Conservation (phyloP, 1,284 basidiomycete species). For the Lignosus rhinocerotis region DNA sequence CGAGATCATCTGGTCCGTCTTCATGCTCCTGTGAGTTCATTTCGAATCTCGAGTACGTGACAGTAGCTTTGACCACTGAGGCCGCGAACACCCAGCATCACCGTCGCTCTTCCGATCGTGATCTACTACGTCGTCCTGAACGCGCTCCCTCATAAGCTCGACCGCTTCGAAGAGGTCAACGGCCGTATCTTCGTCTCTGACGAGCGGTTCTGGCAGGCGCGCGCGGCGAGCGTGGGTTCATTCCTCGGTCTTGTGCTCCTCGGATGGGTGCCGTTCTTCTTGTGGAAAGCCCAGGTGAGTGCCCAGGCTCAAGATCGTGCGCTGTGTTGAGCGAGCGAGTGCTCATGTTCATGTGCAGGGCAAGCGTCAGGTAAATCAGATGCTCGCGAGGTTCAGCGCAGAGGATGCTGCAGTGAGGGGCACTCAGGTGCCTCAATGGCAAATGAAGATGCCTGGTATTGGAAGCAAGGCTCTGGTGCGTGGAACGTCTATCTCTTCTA, state of each 20-base stretch:
- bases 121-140: constrained; percentile 40
- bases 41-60: background rate
- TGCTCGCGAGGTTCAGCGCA: constrained; percentile 45
- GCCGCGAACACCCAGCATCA: constrained; percentile 32
- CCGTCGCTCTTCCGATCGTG: constrained; percentile 43
- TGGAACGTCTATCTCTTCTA: constrained; percentile 7
- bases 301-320: too few relatives aligned
- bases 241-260: constrained; percentile 42
- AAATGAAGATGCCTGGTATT: constrained; percentile 43
- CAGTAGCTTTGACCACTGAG: background rate
- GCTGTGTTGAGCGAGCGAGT: background rate
- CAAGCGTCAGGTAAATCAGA: constrained; percentile 39
- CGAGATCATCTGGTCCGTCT: constrained; percentile 45
- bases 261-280: constrained; percentile 44
- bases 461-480: constrained; percentile 43
- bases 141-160: constrained; percentile 27
- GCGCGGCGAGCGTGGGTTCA: constrained; percentile 39
- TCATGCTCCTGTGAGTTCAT: constrained; percentile 42
- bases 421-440: constrained; percentile 44
- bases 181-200: constrained; percentile 17
- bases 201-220: constrained; percentile 37
- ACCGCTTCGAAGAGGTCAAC: constrained; percentile 12
- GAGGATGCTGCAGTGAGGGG: constrained; percentile 40
- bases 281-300: constrained; percentile 52
- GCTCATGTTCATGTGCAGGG: constrained; percentile 38